These are phyloP conservation scores for Camellia granthamiana DNA, from an alignment of 148 eudicot species.

Conservation along the genomic window DNA sequence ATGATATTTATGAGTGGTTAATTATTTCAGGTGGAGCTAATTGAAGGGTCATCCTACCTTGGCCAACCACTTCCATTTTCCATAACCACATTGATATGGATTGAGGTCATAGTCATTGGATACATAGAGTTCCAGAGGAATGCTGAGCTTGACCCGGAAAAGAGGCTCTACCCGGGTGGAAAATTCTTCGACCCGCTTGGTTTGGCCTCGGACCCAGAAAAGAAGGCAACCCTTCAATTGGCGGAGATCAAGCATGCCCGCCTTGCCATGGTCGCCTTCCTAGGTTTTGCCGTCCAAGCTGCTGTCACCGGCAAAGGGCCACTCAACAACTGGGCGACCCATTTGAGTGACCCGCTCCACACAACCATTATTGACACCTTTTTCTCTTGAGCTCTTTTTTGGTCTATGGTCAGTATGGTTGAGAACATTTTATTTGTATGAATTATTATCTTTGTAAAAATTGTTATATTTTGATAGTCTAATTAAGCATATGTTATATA, in stretches of 20 bases:
- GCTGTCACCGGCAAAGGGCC: constrained; percentile 97
- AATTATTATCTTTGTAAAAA: too few species aligned
- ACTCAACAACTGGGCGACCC: constrained; percentile 98
- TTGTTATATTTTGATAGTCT: too few species aligned
- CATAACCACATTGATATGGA: constrained; percentile 79
- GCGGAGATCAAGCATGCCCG: constrained; percentile 99
- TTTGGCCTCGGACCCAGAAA: constrained; percentile 89
- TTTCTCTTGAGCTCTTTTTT: constrained; percentile 32
- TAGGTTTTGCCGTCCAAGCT: constrained; percentile 95
- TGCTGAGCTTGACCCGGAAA: constrained; percentile 90
- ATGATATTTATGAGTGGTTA: background rate
- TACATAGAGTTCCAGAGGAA: constrained; percentile 97
- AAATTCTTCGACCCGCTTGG: constrained; percentile 76
- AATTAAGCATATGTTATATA: too few species aligned
- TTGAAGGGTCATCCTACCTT: constrained; percentile 92
- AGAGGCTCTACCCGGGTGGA: constrained; percentile 97
- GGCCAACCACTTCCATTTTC: constrained; percentile 97
- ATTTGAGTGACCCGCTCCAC: constrained; percentile 97
- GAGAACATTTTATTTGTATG: too few species aligned
- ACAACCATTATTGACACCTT: constrained; percentile 90
- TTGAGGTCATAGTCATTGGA: constrained; percentile 82
- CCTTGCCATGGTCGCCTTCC: constrained; percentile 92
- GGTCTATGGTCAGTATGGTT: background rate
- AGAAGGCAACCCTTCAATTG: constrained; percentile 79
- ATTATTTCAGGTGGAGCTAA: constrained; percentile 67